Evolutionary conservation across 2,329 filamentous ascomycete genomes (phyloP).

Genomic region (Claviceps sp.): DNA sequence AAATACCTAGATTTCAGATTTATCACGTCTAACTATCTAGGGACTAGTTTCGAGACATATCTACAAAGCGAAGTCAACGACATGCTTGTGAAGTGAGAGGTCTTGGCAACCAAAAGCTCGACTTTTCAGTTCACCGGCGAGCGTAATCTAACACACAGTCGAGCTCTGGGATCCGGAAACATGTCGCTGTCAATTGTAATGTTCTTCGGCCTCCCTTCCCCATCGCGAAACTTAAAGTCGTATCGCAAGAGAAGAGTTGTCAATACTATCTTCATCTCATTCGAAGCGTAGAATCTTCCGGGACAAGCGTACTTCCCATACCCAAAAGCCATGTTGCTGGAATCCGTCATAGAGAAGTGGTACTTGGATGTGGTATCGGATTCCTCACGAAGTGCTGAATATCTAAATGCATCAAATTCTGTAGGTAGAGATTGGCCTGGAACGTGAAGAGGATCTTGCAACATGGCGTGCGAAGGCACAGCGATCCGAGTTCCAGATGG

Average conservation of each 20-base stretch:
- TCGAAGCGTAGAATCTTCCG: slow-evolving; percentile 33
- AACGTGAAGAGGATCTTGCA: slow-evolving; percentile 14
- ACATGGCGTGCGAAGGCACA: slow-evolving; percentile 1
- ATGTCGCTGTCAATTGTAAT: background rate
- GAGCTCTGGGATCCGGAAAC: background rate
- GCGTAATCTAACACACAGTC: background rate
- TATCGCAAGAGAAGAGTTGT: slow-evolving; percentile 33
- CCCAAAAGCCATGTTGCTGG: slow-evolving; percentile 35
- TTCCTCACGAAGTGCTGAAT: slow-evolving; percentile 23
- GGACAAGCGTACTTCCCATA: slow-evolving; percentile 29
- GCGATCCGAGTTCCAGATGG: slow-evolving; percentile 1
- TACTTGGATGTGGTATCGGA: slow-evolving; percentile 16
- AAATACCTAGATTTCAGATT: too few relatives aligned
- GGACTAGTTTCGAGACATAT: too few relatives aligned
- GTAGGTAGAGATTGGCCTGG: slow-evolving; percentile 16
- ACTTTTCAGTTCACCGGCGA: background rate
- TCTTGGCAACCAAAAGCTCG: background rate
- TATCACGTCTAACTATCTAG: too few relatives aligned
- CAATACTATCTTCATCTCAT: slow-evolving; percentile 37
- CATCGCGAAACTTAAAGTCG: slow-evolving; percentile 24
- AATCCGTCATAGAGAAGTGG: slow-evolving; percentile 33
- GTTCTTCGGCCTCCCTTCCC: background rate
- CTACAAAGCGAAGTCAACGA: too few relatives aligned
- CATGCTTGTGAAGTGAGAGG: too few relatives aligned
- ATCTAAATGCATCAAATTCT: slow-evolving; percentile 31